Percentiles rank a stretch among this genome's conserved stretches.
phyloP scores from a whole-genome alignment of 371 early-diverging fungal genomes.

The Apophysomyces ossiformis region DNA sequence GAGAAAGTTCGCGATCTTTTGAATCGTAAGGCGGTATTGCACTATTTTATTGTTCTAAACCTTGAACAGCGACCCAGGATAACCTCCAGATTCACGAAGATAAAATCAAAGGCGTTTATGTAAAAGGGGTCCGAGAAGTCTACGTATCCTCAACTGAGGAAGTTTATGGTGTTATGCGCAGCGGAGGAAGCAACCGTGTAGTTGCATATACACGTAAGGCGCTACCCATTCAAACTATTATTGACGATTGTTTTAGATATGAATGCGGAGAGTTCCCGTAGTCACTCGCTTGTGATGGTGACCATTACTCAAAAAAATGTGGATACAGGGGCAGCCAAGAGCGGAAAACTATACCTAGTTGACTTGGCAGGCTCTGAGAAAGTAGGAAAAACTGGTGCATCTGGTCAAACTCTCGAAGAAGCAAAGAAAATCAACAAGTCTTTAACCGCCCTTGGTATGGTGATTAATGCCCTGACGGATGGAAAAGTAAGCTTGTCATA shows the following conservation, averaged over 20 bases:
- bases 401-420: constrained; percentile 97
- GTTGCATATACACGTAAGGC: constrained; percentile 84
- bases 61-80: constrained; percentile 65
- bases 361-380: constrained; percentile 98
- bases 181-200: constrained; percentile 82
- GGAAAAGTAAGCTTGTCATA: constrained; percentile 63
- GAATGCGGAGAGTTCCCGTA: constrained; percentile 93
- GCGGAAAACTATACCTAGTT: constrained; percentile 79
- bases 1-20: constrained; percentile 95
- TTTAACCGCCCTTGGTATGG: constrained; percentile 96
- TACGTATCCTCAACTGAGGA: constrained; percentile 88
- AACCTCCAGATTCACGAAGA: constrained; percentile 93
- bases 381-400: constrained; percentile 95
- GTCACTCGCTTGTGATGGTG: constrained; percentile 94
- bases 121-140: constrained; percentile 89
- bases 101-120: constrained; percentile 87
- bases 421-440: constrained; percentile 99
- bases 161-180: constrained; percentile 89
- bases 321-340: constrained; percentile 76
- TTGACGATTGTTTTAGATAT: constrained; percentile 62
- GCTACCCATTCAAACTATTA: neutral
- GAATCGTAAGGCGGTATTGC: constrained; percentile 57
- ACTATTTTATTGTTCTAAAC: neutral
- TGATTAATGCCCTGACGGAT: constrained; percentile 95
- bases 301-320: constrained; percentile 88